Base-by-base conservation (phyloP, 2,329 filamentous ascomycete genomes). In the Ploettnerulaceae sp. region DNA sequence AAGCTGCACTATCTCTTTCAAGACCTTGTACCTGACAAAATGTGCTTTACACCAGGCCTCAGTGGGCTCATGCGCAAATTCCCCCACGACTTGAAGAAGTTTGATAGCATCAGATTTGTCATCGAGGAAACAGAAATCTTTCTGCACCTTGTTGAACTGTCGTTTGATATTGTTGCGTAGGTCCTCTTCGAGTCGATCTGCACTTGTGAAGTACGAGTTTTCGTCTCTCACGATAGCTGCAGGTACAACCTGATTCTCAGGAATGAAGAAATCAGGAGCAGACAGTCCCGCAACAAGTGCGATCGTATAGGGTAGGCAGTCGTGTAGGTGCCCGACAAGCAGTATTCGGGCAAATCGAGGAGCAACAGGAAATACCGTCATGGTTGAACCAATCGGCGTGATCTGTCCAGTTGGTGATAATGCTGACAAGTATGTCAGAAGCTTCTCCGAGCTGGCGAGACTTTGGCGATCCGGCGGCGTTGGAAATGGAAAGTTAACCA, bases 401-500 rank as follows among this genome's bases (percentile, higher is more conserved):
- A 96, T 82, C 57, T 84, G 79, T 0, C 89, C 88, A 7, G 76
- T 74, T 0, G 76, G 57, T 8, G 81, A 80, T 24, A 97, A 73
- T 1, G 91, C 93, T 0, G 88, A 88, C 3, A 98, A 76, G 63
- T 95, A 94, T 36, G 79, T 82, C 7, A 98, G 73, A 6, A 96
- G 74, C 61, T 84, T 89, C 68, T 98, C 93, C 0, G 93, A 89
- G 61, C 85, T 88, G 38, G 79, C 77, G 15, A 98, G 73, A 53
- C 82, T 87, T 43, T 81, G 73, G 11, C 82, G 76, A 58, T 89
- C 84, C 1, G 93, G 93, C 0, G 89, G 82, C 11, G 91, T 97
- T 3, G 93, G 93, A 64, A 97, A 98, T 0, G 94, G 93, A 64
- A 98, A 98, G 66, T 93, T 94, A 63, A 88, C 77, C 6, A 98